Evolutionary conservation across 2,329 filamentous ascomycete species (phyloP), one percentile per base, ranked within the genome.

Genomic region (Fusarium buharicum): DNA sequence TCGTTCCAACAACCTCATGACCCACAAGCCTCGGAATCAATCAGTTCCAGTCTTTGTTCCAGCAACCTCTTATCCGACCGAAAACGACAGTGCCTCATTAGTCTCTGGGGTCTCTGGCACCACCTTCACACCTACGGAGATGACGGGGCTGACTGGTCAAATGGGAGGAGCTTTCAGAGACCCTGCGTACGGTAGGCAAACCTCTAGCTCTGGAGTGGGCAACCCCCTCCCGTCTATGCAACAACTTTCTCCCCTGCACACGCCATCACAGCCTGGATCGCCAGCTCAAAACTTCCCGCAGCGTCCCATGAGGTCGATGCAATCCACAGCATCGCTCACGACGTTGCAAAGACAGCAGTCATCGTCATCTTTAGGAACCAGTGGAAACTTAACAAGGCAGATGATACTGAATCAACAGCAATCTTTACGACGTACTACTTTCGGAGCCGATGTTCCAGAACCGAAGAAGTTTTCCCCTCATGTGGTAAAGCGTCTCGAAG

Each of bases 1-100:
- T 53, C 78, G 83, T 8, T 86, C 84, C 4, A 84, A 85, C 70
- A 85, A 86, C 62, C 73, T 86, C 13, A 74, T 79, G 13, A 68
- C 75, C 13, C 72, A 76, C 28, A 73, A 69, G 37, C 57, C 60
- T 22, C 65, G 59, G 28, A 59, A 57, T 9, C 59, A 69, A 16
- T 63, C 66, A 6, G 49, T 67, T 5, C 58, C 65, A 10, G 60
- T 71, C 16, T 56, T 68, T 18, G 63, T 72, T 37, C 65, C 68
- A n/a, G 62, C 62, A 16, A 59, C 59, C 24, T 54, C 56, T 3
- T 66, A 67, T 12, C 65, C 70, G 7, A 54, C 47, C 1, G 68
- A 70, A 22, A 62, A 56, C 4, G 72, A 75, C 36, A 55, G 66
- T 16, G 70, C 68, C 11, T 76, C 75, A 1, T 69, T 74, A 28